phyloP scores from a whole-genome alignment of 164 flowering plant species.

The Stephania japonica region DNA sequence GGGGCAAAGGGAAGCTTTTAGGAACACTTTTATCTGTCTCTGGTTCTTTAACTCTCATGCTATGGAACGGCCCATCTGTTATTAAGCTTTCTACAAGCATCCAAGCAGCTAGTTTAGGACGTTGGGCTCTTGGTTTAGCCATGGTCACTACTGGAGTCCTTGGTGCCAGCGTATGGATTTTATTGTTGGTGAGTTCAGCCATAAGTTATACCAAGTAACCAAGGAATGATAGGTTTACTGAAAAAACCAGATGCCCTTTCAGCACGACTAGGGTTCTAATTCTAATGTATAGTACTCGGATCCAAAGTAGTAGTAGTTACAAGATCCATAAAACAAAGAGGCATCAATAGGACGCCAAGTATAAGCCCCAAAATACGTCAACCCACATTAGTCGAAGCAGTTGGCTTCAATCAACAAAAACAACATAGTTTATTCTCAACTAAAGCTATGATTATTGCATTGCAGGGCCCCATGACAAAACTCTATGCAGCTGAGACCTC shows the following conservation, averaged over 20 bases:
- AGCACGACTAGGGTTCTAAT: no score
- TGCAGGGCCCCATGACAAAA: slow-evolving; percentile 17
- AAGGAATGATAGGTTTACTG: no score
- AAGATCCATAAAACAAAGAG: no score
- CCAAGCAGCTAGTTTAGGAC: background rate
- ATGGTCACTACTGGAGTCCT: slow-evolving; percentile 25
- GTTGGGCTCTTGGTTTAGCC: slow-evolving; percentile 15
- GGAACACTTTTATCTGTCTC: slow-evolving; percentile 15
- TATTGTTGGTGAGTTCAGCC: slow-evolving; percentile 23
- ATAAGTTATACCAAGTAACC: no score
- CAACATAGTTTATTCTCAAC: no score
- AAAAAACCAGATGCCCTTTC: no score
- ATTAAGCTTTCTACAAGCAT: slow-evolving; percentile 1
- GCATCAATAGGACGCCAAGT: no score
- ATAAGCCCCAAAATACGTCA: no score
- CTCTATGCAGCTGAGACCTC: slow-evolving; percentile 20
- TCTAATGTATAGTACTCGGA: no score
- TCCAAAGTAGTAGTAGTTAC: no score
- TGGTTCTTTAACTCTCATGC: slow-evolving; percentile 6
- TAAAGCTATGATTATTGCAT: background rate
- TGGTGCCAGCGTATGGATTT: slow-evolving; percentile 24
- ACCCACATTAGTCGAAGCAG: no score
- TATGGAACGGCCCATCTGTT: slow-evolving; percentile 14
- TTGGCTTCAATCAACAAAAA: no score
- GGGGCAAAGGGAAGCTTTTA: slow-evolving; percentile 14